Conservation (phyloP, 345 rosid species). For the Xanthoceras sorbifolium region DNA sequence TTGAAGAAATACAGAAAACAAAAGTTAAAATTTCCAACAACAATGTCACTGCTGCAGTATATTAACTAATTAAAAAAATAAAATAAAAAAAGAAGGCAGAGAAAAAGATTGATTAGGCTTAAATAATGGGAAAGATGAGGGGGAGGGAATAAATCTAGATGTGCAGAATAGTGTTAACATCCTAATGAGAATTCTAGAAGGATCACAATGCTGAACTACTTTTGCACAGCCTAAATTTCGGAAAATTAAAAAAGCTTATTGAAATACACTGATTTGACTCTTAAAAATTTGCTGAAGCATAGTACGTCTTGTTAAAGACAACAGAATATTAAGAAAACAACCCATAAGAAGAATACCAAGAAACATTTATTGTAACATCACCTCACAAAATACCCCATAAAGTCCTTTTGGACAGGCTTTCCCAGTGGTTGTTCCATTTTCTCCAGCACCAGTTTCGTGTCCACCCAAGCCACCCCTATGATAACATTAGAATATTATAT, state of each 20-base stretch:
- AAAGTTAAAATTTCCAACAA: slow-evolving; percentile 11
- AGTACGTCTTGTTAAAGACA: background rate
- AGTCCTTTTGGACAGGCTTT: slow-evolving; percentile 94
- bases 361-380: slow-evolving; percentile 24
- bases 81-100: background rate
- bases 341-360: background rate
- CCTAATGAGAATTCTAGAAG: background rate
- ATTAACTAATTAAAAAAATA: background rate
- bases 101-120: background rate
- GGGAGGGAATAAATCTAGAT: background rate
- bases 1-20: slow-evolving; percentile 35
- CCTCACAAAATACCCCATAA: slow-evolving; percentile 89
- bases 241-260: background rate
- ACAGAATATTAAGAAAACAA: background rate
- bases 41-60: background rate
- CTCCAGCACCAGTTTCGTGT: slow-evolving; percentile 56
- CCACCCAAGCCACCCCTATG: slow-evolving; percentile 78
- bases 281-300: background rate
- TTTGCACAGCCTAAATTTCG: background rate
- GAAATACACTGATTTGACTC: background rate
- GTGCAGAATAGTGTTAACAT: background rate
- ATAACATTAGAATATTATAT: slow-evolving; percentile 11
- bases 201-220: background rate
- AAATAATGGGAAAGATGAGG: background rate
- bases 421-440: slow-evolving; percentile 88